Percentiles rank a stretch among this genome's conserved stretches.
Evolutionary conservation across 2,329 filamentous ascomycete species (phyloP).

Genomic region (Aspergillus fumigatiaffinis): DNA sequence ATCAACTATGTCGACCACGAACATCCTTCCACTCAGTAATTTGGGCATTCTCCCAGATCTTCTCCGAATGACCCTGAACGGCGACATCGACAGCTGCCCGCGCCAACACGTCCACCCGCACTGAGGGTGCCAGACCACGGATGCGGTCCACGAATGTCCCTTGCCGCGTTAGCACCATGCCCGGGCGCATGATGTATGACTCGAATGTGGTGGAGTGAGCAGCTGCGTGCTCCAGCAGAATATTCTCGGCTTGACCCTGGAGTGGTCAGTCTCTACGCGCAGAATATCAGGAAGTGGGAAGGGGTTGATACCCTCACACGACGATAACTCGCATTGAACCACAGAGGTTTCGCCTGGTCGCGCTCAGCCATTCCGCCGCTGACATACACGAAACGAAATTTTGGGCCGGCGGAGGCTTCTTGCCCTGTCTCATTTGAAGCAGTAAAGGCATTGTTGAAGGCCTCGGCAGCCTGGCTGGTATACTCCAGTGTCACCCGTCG

Average conservation of each 20-base stretch:
- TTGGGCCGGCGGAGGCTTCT: neutral
- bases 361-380: slow-evolving; percentile 13
- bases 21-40: neutral
- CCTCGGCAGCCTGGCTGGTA: slow-evolving; percentile 8
- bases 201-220: slow-evolving; percentile 10
- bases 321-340: slow-evolving; percentile 15
- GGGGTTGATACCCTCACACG: slow-evolving; percentile 11
- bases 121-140: slow-evolving; percentile 12
- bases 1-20: neutral
- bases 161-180: slow-evolving; percentile 7
- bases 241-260: slow-evolving; percentile 18
- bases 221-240: slow-evolving; percentile 10
- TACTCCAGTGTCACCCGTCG: slow-evolving; percentile 9
- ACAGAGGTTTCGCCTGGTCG: slow-evolving; percentile 16
- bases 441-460: neutral
- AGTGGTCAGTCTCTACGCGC: no score
- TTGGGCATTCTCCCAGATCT: slow-evolving; percentile 13
- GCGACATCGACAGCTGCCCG: slow-evolving; percentile 13
- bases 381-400: slow-evolving; percentile 18
- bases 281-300: neutral
- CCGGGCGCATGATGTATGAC: slow-evolving; percentile 18
- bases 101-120: slow-evolving; percentile 12
- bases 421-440: neutral
- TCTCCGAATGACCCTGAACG: slow-evolving; percentile 9
- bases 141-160: slow-evolving; percentile 8